Evolutionary conservation across 305 asterid species (phyloP).

Genomic region (Fraxinus greggii): DNA sequence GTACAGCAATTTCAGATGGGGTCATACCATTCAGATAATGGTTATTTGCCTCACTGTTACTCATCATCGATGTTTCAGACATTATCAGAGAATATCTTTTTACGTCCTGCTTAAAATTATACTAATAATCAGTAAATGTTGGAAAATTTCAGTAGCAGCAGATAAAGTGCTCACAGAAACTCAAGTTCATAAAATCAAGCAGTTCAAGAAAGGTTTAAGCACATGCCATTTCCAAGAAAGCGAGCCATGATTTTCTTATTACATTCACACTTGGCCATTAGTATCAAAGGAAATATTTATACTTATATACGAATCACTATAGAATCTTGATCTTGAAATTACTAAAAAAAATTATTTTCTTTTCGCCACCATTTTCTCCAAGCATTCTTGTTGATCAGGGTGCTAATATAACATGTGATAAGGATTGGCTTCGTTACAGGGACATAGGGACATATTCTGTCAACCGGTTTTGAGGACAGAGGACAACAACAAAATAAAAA

Average conservation of each 20-base stretch:
- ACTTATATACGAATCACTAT: neutral
- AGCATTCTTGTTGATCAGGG: neutral
- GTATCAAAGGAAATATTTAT: neutral
- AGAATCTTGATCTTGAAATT: neutral
- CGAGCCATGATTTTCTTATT: neutral
- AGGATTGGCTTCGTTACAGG: neutral
- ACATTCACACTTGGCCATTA: neutral
- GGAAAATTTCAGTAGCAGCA: slow-evolving; percentile 4
- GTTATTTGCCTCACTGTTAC: slow-evolving; percentile 38
- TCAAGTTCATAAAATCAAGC: neutral
- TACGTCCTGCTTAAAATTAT: neutral
- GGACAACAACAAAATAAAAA: neutral
- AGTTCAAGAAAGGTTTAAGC: slow-evolving; percentile 2
- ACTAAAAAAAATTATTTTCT: neutral
- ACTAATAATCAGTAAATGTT: slow-evolving; percentile 11
- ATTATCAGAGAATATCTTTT: slow-evolving; percentile 25
- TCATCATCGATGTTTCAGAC: slow-evolving; percentile 51
- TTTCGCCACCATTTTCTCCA: neutral
- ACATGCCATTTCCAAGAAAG: neutral
- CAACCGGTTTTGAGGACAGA: neutral
- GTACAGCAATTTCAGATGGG: slow-evolving; percentile 70
- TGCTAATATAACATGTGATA: neutral
- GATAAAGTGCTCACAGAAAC: neutral
- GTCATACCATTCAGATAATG: slow-evolving; percentile 50
- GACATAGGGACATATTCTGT: neutral